Conservation (phyloP, 78 protist species). For the Speleostelium caveatum region DNA sequence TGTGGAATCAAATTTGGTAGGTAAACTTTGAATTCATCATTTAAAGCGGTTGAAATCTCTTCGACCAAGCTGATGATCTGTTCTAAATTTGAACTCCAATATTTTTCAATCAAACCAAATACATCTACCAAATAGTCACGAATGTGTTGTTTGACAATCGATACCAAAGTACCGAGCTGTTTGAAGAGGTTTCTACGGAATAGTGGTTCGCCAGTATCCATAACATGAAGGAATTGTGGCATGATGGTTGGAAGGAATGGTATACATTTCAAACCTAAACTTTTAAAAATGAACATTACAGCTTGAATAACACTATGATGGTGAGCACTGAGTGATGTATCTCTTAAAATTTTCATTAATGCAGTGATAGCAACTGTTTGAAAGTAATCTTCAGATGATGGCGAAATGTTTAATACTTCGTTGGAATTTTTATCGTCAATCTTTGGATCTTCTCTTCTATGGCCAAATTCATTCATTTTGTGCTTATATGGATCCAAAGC, state of each 20-base stretch:
- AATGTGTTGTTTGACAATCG: conserved; percentile 94
- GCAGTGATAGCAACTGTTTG: conserved; percentile 92
- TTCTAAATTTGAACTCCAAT: conserved; percentile 84
- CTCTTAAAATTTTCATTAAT: conserved; percentile 88
- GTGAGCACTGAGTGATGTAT: conserved; percentile 86
- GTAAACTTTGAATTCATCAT: conserved; percentile 93
- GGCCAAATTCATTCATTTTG: conserved; percentile 71
- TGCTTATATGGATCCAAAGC: conserved; percentile 97
- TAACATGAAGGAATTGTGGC: conserved; percentile 87
- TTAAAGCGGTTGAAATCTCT: conserved; percentile 88
- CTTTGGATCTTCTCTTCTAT: conserved; percentile 73
- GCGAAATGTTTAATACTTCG: conserved; percentile 21
- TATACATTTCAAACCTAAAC: conserved; percentile 89
- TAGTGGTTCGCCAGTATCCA: conserved; percentile 81
- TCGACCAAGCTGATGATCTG: conserved; percentile 90
- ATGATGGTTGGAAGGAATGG: conserved; percentile 91
- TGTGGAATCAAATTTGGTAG: conserved; percentile 93
- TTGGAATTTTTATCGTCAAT: conserved; percentile 32
- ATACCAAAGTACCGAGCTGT: conserved; percentile 86
- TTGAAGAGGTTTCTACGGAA: conserved; percentile 89
- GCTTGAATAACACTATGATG: conserved; percentile 84
- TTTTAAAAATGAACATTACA: conserved; percentile 87
- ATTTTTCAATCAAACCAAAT: conserved; percentile 86
- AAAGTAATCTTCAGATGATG: conserved; percentile 92
- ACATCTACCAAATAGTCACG: conserved; percentile 88